phyloP scores from a whole-genome alignment of 441 rosid species.

The Mallotus japonicus region DNA sequence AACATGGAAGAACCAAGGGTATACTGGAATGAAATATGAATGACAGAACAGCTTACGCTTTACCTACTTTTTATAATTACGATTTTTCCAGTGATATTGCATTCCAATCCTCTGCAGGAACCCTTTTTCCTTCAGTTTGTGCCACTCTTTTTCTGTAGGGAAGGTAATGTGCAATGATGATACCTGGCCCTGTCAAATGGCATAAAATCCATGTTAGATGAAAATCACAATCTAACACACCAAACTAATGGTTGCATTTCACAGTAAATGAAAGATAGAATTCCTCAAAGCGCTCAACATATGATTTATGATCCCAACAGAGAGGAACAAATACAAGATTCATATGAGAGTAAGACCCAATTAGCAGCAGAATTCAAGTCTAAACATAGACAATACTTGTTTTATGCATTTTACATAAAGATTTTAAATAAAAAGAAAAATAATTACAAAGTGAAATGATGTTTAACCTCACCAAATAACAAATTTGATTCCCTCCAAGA shows the following conservation, averaged over 20 bases:
- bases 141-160: constrained; percentile 77
- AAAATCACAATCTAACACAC: constrained; percentile 10
- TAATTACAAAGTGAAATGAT: not conserved
- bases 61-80: constrained; percentile 68
- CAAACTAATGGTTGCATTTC: not conserved
- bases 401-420: not conserved
- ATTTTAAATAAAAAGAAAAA: not conserved
- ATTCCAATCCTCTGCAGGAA: constrained; percentile 82
- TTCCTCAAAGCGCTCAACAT: not conserved
- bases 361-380: not conserved
- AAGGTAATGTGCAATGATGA: constrained; percentile 90
- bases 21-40: not conserved
- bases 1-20: not conserved
- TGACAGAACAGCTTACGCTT: constrained; percentile 12
- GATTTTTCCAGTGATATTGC: constrained; percentile 97
- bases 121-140: constrained; percentile 59
- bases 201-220: constrained; percentile 15
- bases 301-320: constrained; percentile 7
- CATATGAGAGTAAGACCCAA: not conserved
- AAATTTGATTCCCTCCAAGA: not conserved
- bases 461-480: not conserved
- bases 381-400: not conserved
- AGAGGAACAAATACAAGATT: not conserved
- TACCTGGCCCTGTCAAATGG: constrained; percentile 54
- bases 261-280: not conserved